Evolutionary conservation across 805 yeast species (phyloP).

Genomic region (Candida maesae): DNA sequence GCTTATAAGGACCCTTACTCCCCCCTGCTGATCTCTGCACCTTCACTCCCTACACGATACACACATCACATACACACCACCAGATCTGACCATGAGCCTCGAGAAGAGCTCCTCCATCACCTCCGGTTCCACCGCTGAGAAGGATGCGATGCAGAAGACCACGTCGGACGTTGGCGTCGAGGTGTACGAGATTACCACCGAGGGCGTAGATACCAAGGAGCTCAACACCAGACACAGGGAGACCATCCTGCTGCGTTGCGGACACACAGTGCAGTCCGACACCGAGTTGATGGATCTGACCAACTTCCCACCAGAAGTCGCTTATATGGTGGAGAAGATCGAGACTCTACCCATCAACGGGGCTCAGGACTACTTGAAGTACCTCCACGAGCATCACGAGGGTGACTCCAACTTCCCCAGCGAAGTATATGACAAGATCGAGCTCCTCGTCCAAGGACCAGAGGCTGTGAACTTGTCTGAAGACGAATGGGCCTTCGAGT

Average conservation of each 20-base stretch:
- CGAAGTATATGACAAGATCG: constrained; percentile 24
- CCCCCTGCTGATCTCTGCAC: not conserved
- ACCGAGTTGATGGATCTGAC: constrained; percentile 18
- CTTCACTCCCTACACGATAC: too few species aligned
- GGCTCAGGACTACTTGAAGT: constrained; percentile 26
- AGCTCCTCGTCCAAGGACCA: constrained; percentile 27
- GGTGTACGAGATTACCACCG: constrained; percentile 6
- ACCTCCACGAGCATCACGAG: constrained; percentile 38
- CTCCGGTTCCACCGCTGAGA: not conserved
- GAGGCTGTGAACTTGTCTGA: constrained; percentile 17
- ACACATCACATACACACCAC: not conserved
- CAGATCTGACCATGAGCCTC: not conserved
- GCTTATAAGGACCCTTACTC: too few species aligned
- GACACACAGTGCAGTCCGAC: constrained; percentile 14
- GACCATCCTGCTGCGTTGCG: constrained; percentile 11
- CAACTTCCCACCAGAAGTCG: constrained; percentile 16
- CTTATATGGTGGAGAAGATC: constrained; percentile 36
- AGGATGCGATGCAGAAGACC: constrained; percentile 4
- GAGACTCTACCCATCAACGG: constrained; percentile 28
- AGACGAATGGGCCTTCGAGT: constrained; percentile 24
- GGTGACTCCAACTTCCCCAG: constrained; percentile 46
- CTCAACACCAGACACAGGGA: constrained; percentile 12
- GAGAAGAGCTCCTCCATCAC: constrained; percentile 7
- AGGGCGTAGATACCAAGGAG: constrained; percentile 8
- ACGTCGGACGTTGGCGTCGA: constrained; percentile 4